These are phyloP conservation scores for Ajuga chamaepitys DNA, from an alignment of 257 asterid species.

Conservation along the genomic window DNA sequence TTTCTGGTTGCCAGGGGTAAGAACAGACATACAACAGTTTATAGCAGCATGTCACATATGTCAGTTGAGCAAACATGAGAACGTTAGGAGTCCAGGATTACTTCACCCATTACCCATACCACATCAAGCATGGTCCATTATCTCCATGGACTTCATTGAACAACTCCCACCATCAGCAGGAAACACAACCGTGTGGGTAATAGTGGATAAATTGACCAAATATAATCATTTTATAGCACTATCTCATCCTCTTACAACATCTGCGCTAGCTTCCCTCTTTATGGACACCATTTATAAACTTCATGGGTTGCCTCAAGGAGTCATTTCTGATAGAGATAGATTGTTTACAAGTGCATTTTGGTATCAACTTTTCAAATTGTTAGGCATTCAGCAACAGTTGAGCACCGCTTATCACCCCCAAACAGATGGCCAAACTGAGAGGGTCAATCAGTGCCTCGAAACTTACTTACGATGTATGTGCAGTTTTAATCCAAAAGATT, in stretches of 20 bases:
- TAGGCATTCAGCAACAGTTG: not conserved
- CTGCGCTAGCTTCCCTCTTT: not conserved
- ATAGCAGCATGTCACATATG: too few relatives aligned
- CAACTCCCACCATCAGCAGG: not conserved
- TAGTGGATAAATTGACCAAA: not conserved
- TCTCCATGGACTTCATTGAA: not conserved
- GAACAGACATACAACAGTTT: too few relatives aligned
- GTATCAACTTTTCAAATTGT: not conserved
- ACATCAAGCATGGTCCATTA: not conserved
- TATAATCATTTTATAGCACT: not conserved
- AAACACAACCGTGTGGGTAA: not conserved
- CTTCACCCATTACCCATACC: not conserved
- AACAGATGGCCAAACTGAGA: not conserved
- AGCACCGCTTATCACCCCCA: slow-evolving; percentile 6
- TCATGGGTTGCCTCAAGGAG: not conserved
- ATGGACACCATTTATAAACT: not conserved
- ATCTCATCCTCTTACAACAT: not conserved
- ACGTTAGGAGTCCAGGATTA: too few relatives aligned
- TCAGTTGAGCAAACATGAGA: too few relatives aligned
- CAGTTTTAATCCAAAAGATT: not conserved
- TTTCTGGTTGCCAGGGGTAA: too few relatives aligned
- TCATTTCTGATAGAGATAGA: not conserved
- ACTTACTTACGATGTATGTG: not conserved
- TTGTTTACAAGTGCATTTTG: not conserved
- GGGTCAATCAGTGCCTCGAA: slow-evolving; percentile 6